Percentiles rank a stretch among this genome's conserved stretches.
Conservation (phyloP, 768 basidiomycete genomes). For the Plicaturopsis crispa region DNA sequence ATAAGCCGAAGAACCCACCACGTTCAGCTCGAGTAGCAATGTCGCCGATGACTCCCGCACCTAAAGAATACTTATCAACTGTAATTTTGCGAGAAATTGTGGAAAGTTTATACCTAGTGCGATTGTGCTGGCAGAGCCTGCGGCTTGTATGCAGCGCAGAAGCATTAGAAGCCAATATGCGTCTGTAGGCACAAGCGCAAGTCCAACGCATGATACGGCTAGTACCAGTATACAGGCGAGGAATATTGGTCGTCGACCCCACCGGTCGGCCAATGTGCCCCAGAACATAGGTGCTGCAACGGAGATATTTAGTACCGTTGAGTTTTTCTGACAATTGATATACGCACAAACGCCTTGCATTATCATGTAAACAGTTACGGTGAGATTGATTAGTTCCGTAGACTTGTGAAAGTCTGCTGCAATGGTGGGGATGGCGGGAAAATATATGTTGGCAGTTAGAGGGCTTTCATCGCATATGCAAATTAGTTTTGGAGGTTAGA, state of each 20-base stretch:
- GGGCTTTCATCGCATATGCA: too few species aligned
- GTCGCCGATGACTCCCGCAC: slow-evolving; percentile 74
- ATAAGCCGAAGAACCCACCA: slow-evolving; percentile 67
- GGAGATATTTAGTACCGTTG: too few species aligned
- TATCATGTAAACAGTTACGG: slow-evolving; percentile 57
- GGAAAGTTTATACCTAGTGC: slow-evolving; percentile 61
- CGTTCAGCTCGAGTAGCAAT: slow-evolving; percentile 68
- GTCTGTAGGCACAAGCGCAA: slow-evolving; percentile 36
- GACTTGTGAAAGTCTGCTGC: slow-evolving; percentile 52
- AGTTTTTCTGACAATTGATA: too few species aligned
- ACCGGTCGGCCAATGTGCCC: slow-evolving; percentile 62
- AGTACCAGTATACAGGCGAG: slow-evolving; percentile 58
- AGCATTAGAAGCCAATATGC: slow-evolving; percentile 77
- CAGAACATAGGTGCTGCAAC: slow-evolving; percentile 55
- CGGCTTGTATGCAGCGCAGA: slow-evolving; percentile 73
- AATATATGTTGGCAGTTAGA: slow-evolving; percentile 70
- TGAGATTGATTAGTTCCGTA: slow-evolving; percentile 69
- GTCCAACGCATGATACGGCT: slow-evolving; percentile 55
- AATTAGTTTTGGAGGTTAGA: background rate
- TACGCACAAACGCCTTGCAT: slow-evolving; percentile 40
- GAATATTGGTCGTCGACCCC: slow-evolving; percentile 59
- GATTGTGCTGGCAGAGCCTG: slow-evolving; percentile 73
- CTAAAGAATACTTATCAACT: slow-evolving; percentile 30
- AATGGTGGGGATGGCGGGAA: slow-evolving; percentile 71
- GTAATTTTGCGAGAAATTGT: too few species aligned